phyloP scores from a whole-genome alignment of 345 rosid species.

The Populus alba region DNA sequence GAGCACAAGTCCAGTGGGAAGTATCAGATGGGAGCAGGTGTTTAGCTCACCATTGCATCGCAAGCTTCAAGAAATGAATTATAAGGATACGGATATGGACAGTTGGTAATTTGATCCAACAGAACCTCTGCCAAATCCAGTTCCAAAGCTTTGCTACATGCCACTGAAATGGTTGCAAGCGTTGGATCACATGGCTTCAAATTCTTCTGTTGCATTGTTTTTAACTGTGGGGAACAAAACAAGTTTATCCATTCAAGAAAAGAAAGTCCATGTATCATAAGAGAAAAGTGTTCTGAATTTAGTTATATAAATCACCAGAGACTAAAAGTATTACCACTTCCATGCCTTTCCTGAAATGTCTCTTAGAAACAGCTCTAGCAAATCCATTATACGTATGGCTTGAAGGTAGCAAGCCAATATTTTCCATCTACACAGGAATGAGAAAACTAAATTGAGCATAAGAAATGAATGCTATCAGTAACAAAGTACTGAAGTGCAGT shows the following conservation, averaged over 20 bases:
- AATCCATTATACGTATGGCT: constrained; percentile 58
- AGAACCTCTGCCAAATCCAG: constrained; percentile 77
- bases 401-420: constrained; percentile 69
- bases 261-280: constrained; percentile 4
- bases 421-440: constrained; percentile 59
- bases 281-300: constrained; percentile 6
- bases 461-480: neutral
- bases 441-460: neutral
- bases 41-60: constrained; percentile 52
- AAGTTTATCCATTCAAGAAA: neutral
- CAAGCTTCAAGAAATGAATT: constrained; percentile 70
- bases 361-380: constrained; percentile 54
- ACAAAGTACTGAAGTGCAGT: neutral
- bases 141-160: constrained; percentile 61
- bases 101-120: constrained; percentile 52
- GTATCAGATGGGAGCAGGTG: neutral
- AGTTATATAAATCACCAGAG: neutral
- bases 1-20: neutral
- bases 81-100: constrained; percentile 44
- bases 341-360: constrained; percentile 51
- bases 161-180: constrained; percentile 55
- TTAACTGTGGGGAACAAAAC: constrained; percentile 46
- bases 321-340: constrained; percentile 45
- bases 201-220: constrained; percentile 56
- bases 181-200: constrained; percentile 67